Percentiles rank a stretch among this genome's conserved stretches.
phyloP scores from a whole-genome alignment of 1,284 basidiomycete species.

The Rhodotorula sp. region DNA sequence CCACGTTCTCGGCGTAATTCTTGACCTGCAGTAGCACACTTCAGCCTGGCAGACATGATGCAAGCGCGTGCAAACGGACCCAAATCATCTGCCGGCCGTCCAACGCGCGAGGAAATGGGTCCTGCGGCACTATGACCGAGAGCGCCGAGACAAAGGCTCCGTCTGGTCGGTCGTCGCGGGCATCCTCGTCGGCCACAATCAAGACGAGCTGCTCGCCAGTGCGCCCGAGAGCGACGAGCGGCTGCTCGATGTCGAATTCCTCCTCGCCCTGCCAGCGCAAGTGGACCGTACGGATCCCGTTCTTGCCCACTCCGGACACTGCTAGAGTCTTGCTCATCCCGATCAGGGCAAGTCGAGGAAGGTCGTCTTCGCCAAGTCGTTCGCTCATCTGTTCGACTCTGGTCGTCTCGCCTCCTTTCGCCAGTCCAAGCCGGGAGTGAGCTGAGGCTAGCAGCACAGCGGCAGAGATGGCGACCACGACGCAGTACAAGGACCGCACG shows the following conservation, averaged over 20 bases:
- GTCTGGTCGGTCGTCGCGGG: not conserved
- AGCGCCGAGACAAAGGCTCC: not conserved
- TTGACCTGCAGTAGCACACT: slow-evolving; percentile 22
- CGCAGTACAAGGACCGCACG: slow-evolving; percentile 66
- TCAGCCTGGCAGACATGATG: not conserved
- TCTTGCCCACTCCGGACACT: not conserved
- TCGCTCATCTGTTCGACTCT: not conserved
- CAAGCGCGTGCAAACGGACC: slow-evolving; percentile 1
- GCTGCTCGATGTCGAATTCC: not conserved
- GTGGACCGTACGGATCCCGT: not conserved
- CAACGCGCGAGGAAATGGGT: slow-evolving; percentile 33
- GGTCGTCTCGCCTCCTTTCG: not conserved
- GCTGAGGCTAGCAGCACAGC: not conserved
- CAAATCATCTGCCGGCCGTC: slow-evolving; percentile 31
- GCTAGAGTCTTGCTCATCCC: too few species aligned
- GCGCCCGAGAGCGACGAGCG: slow-evolving; percentile 8
- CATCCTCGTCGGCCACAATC: not conserved
- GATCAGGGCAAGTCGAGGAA: not conserved
- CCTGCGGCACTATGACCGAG: slow-evolving; percentile 19
- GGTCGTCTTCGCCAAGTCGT: too few species aligned
- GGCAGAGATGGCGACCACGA: not conserved
- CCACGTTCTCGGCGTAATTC: slow-evolving; percentile 33
- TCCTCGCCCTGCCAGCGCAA: not conserved
- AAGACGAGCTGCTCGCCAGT: slow-evolving; percentile 6
- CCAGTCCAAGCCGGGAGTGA: too few species aligned